Evolutionary conservation across 2,329 filamentous ascomycete genomes (phyloP), one percentile per base, ranked within the genome.

Genomic region (Thelonectria rubi): DNA sequence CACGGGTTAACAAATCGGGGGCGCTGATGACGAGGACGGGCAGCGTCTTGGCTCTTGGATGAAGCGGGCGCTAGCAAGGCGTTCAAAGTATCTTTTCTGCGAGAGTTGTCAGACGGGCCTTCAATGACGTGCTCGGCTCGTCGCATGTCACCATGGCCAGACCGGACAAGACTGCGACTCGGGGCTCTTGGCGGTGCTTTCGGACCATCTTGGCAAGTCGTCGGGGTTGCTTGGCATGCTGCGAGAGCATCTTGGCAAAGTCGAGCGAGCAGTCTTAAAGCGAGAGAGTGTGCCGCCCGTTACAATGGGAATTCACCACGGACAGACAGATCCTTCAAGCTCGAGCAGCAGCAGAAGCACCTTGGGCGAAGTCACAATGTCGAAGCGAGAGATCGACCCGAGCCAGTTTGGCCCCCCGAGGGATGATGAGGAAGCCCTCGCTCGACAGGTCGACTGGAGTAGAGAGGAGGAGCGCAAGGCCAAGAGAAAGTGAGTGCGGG

Each of bases 401-500:
- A 50, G 50, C 17, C 54, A 58, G 42, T 69, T 58, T 58, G 49
- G 64, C 37, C 58, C 47, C 3, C 55, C 63, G 8, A 45, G 58
- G 18, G 71, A 74, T 6, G 76, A 78, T 61, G 74, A 77, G 58
- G 71, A 73, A 40, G 62, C 64, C 5, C 69, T 77, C 7, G 69
- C 67, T 2, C 67, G 71, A 8, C 55, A 42, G 2, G 65, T 69
- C 7, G 76, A 79, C 56, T 79, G 77, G 77, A 72, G 65, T 4
- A 51, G 47, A 0, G 74, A 78, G 39, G 77, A 79, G 61, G 77
- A 79, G 66, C 42, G 10, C 24, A 75, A 68, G 56, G 77, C 76
- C 12, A 79, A 79, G 69, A 70, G 74, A 55, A 79, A 79, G 76
- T 77, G 39, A 71, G 75, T 65, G 20, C 21, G 8, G 45, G 11